These are phyloP conservation scores for Fusarium odoratissimum DNA, from an alignment of 2,329 filamentous ascomycete genomes.

Conservation along the genomic window DNA sequence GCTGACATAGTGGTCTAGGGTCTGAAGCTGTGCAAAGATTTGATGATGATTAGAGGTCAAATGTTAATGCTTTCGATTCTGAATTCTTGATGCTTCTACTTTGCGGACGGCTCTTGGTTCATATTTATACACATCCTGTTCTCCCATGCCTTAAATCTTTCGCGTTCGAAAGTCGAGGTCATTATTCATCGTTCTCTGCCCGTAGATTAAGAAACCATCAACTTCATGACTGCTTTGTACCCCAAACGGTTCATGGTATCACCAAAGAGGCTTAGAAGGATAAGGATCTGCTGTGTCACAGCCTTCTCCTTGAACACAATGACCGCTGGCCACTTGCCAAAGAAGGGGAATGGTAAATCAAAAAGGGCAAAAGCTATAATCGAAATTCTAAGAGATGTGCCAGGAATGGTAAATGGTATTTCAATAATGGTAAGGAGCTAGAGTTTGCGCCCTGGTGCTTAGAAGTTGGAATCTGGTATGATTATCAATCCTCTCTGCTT, in stretches of 20 bases:
- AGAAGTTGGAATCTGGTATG: background rate
- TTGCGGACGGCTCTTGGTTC: background rate
- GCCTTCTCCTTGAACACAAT: background rate
- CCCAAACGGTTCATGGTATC: background rate
- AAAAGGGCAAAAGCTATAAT: background rate
- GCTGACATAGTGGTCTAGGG: background rate
- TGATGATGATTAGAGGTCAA: background rate
- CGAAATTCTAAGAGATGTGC: rapidly evolving
- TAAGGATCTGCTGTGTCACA: background rate
- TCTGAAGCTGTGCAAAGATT: background rate
- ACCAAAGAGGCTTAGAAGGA: background rate
- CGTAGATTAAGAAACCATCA: background rate
- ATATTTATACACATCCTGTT: slow-evolving; percentile 3
- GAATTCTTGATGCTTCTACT: background rate
- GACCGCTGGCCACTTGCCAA: background rate
- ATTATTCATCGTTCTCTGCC: background rate
- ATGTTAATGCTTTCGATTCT: background rate
- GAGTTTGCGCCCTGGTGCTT: background rate
- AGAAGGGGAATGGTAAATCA: background rate
- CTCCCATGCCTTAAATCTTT: background rate
- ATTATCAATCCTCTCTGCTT: slow-evolving; percentile 18
- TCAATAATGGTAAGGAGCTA: background rate
- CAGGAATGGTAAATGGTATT: background rate
- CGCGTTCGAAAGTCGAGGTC: background rate
- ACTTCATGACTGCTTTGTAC: background rate